A percentile compares a stretch with the other conserved stretches of the same genome.
Evolutionary conservation across 352 stramenopile species (phyloP).

Genomic region (Phytophthora boehmeriae): DNA sequence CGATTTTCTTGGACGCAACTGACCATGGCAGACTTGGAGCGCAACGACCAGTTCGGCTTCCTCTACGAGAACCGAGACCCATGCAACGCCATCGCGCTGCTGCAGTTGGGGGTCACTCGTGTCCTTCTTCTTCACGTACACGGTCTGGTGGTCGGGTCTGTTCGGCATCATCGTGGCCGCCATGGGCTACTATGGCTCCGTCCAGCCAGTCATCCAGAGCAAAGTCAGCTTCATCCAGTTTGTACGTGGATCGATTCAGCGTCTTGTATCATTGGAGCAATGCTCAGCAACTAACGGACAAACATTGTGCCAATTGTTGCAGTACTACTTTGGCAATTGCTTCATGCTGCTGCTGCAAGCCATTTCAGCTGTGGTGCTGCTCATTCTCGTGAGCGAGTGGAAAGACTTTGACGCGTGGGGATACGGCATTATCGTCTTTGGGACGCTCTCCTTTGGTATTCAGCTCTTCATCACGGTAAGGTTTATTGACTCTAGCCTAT

Average conservation of each 20-base stretch:
- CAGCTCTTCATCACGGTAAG: slow-evolving; percentile 75
- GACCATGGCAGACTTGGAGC: slow-evolving; percentile 75
- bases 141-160: slow-evolving; percentile 79
- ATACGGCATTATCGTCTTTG: slow-evolving; percentile 73
- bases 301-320: background rate
- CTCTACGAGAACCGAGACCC: slow-evolving; percentile 86
- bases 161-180: slow-evolving; percentile 79
- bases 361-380: slow-evolving; percentile 73
- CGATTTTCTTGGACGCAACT: background rate
- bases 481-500: background rate
- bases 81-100: slow-evolving; percentile 81
- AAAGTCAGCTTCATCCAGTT: slow-evolving; percentile 91
- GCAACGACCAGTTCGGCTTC: slow-evolving; percentile 74
- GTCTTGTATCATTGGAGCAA: background rate
- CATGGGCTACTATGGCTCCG: slow-evolving; percentile 85
- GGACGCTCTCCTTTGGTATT: slow-evolving; percentile 66
- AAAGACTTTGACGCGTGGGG: slow-evolving; percentile 76
- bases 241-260: slow-evolving; percentile 39
- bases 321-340: slow-evolving; percentile 90
- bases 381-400: slow-evolving; percentile 82
- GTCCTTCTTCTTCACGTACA: slow-evolving; percentile 85
- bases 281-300: too few relatives aligned
- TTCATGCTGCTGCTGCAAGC: slow-evolving; percentile 83
- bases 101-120: slow-evolving; percentile 72
- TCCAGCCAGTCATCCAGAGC: slow-evolving; percentile 85